phyloP scores from a whole-genome alignment of 2,329 filamentous ascomycete species.

The Triangularia setosa region DNA sequence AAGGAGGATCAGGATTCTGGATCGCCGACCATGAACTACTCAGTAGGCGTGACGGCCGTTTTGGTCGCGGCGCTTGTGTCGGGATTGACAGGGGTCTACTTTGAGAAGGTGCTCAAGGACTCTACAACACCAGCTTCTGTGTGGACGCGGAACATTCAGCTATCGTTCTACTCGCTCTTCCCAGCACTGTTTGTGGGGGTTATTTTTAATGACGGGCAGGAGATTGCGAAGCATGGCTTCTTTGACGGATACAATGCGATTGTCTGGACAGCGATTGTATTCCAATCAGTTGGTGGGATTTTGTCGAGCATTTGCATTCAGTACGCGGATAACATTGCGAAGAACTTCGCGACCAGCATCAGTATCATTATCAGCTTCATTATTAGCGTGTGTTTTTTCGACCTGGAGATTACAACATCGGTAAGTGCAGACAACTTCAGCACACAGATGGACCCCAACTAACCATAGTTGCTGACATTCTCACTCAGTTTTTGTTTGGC shows the following conservation, averaged over 20 bases:
- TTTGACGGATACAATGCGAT: constrained; percentile 92
- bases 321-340: constrained; percentile 84
- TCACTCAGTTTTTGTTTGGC: constrained; percentile 70
- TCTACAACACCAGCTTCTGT: constrained; percentile 71
- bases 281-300: constrained; percentile 82
- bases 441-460: background rate
- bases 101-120: constrained; percentile 89
- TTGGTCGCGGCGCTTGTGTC: constrained; percentile 75
- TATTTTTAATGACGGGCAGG: constrained; percentile 78
- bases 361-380: constrained; percentile 86
- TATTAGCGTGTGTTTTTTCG: constrained; percentile 80
- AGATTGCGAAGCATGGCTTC: constrained; percentile 80
- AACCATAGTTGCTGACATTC: constrained; percentile 3
- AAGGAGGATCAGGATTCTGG: constrained; percentile 55
- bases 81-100: constrained; percentile 79
- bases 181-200: constrained; percentile 84
- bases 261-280: constrained; percentile 78
- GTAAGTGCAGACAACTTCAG: constrained; percentile 49
- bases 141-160: constrained; percentile 92
- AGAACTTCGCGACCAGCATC: constrained; percentile 89
- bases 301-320: constrained; percentile 78
- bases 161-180: constrained; percentile 91
- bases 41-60: constrained; percentile 74
- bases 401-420: constrained; percentile 67
- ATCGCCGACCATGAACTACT: constrained; percentile 64